Evolutionary conservation across 2,329 filamentous ascomycete species (phyloP), one percentile per base, ranked within the genome.

Genomic region (Colletotrichum sp.): DNA sequence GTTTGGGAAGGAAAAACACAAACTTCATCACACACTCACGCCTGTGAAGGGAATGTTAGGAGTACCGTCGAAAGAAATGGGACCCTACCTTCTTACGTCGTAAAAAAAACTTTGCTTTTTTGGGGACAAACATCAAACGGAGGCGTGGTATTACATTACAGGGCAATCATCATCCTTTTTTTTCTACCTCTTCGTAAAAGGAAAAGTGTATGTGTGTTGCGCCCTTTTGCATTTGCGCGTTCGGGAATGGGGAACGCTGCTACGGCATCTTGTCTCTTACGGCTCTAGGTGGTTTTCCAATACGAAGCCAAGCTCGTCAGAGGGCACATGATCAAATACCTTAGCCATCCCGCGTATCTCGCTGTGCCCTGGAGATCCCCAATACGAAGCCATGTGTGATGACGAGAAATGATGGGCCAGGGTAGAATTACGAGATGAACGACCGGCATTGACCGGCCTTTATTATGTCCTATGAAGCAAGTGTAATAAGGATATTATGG

Each of bases 241-340:
- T 86, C 84, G 81, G 85, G 84, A 85, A 74, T 71, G 85, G 83
- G 85, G 84, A 87, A 87, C 85, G 85, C 83, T 83, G 83, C 84
- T 84, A 85, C 82, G 83, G 82, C 77, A 78, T 78, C 75, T 76
- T 77, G 77, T 78, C 77, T 77, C 75, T 77, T 76, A 74, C 75
- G 77, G 75, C 72, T 78, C 68, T 74, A 74, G 72, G 77, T 77
- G 77, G 77, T 77, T 76, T 70, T 76, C 85, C 81, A 86, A 86
- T 86, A 86, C 83, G 85, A 86, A 82, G 79, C 82, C 30, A 83
- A 81, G 84, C 85, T 86, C 83, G 78, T 80, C 80, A 83, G 83
- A 83, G 43, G 43, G 82, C 82, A 81, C 81, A 84, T 84, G 82
- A 83, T 83, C 79, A 69, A 75, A 77, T 75, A 78, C 60, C 43